Conservation (phyloP, 805 yeast genomes). For the Kurtzmaniella cleridarum region DNA sequence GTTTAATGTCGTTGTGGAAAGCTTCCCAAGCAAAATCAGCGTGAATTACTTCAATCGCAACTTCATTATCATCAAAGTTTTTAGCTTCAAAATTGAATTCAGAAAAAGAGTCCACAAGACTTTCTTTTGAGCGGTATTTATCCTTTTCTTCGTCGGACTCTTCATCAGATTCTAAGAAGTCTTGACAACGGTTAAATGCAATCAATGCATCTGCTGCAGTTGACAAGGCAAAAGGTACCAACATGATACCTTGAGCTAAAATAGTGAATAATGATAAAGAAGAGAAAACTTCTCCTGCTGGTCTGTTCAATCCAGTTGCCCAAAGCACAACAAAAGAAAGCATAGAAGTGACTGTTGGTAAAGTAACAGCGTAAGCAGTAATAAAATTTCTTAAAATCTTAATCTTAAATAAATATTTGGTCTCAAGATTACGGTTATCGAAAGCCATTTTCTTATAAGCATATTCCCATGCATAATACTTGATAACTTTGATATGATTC, state of each 20-base stretch:
- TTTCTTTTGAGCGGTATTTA: constrained; percentile 1
- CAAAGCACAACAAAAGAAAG: constrained; percentile 40
- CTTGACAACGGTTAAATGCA: constrained; percentile 28
- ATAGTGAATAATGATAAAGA: constrained; percentile 38
- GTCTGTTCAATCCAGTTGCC: constrained; percentile 36
- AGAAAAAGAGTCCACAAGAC: constrained; percentile 5
- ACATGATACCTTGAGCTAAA: constrained; percentile 39
- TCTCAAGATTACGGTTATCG: constrained; percentile 33
- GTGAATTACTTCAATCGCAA: constrained; percentile 18
- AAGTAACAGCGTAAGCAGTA: constrained; percentile 40
- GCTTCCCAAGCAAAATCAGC: constrained; percentile 29
- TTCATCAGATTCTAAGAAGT: constrained; percentile 22
- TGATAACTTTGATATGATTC: constrained; percentile 36
- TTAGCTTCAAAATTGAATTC: constrained; percentile 5
- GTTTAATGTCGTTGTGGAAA: constrained; percentile 17
- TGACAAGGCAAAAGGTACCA: constrained; percentile 39
- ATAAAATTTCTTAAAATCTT: constrained; percentile 37
- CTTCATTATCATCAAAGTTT: constrained; percentile 5
- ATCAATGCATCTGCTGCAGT: constrained; percentile 41
- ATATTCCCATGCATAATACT: constrained; percentile 43
- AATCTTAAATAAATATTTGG: constrained; percentile 36
- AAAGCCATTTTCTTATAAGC: constrained; percentile 35
- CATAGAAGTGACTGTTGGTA: constrained; percentile 41
- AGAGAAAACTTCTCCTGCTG: constrained; percentile 37
- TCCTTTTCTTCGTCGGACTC: constrained; percentile 11